Evolutionary conservation across 1,139 yeast species (phyloP).

Genomic region (Zygosaccharomyces pseudobailii): DNA sequence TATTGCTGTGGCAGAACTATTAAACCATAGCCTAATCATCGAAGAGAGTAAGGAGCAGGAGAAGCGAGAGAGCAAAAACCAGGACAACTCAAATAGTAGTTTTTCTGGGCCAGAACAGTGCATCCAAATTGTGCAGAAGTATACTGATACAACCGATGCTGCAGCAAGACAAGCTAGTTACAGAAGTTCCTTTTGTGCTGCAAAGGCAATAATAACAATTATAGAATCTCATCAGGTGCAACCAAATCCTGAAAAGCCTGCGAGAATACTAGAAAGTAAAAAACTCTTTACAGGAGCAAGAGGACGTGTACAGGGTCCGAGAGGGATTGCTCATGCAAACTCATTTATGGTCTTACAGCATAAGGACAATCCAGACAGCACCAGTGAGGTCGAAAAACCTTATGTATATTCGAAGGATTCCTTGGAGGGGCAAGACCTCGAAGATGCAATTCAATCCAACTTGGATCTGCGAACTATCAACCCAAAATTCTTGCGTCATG

Average conservation of each 20-base stretch:
- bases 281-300: conserved; percentile 1
- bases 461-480: conserved; percentile 17
- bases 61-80: conserved; percentile 3
- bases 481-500: conserved; percentile 37
- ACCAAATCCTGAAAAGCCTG: not conserved
- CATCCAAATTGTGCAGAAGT: conserved; percentile 13
- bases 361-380: not conserved
- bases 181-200: conserved; percentile 14
- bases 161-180: conserved; percentile 20
- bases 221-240: conserved; percentile 13
- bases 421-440: conserved; percentile 15
- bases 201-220: conserved; percentile 20
- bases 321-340: conserved; percentile 19
- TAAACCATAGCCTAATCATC: conserved; percentile 19
- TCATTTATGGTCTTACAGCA: conserved; percentile 1
- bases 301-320: conserved; percentile 21
- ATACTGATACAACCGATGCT: conserved; percentile 16
- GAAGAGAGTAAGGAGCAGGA: conserved; percentile 15
- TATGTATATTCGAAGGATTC: conserved; percentile 6
- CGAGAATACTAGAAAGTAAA: not conserved
- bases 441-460: conserved; percentile 15
- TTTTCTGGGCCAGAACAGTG: not conserved
- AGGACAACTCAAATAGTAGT: conserved; percentile 6
- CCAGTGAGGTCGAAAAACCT: not conserved
- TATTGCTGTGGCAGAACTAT: conserved; percentile 18